Conservation (phyloP, 2,329 filamentous ascomycete genomes). For the Onygenales sp. region DNA sequence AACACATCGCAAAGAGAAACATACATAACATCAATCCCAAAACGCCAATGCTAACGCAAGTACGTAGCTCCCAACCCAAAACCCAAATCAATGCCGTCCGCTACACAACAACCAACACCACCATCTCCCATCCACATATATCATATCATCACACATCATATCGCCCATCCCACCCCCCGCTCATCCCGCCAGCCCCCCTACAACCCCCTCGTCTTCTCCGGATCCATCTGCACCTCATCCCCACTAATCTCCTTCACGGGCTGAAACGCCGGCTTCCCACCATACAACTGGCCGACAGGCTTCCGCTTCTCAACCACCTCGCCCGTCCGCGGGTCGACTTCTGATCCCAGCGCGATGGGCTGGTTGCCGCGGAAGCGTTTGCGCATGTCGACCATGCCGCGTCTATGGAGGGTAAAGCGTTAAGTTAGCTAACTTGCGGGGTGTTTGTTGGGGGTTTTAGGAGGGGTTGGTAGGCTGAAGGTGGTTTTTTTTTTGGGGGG, state of each 20-base stretch:
- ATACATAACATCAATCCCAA: neutral
- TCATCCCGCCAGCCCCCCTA: conserved; percentile 17
- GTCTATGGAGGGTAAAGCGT: conserved; percentile 27
- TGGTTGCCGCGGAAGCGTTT: conserved; percentile 95
- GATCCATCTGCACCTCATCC: conserved; percentile 48
- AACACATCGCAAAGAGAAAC: neutral
- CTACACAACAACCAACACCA: neutral
- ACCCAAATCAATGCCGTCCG: neutral
- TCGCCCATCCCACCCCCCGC: neutral
- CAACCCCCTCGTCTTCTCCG: conserved; percentile 38
- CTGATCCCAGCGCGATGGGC: conserved; percentile 61
- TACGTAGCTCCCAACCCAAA: neutral
- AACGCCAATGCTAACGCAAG: neutral
- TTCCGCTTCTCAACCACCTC: conserved; percentile 17
- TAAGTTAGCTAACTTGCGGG: neutral
- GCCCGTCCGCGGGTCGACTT: conserved; percentile 39
- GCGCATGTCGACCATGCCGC: conserved; percentile 96
- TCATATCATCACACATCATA: neutral
- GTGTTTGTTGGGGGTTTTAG: too few relatives aligned
- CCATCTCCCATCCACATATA: neutral
- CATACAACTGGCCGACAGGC: conserved; percentile 63
- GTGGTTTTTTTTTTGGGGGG: too few relatives aligned
- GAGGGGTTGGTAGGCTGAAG: neutral
- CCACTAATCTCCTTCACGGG: conserved; percentile 57
- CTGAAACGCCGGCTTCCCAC: conserved; percentile 62